Evolutionary conservation across 139 green algal species (phyloP), one percentile per base, ranked within the genome.

Genomic region (Mesostigma viride): DNA sequence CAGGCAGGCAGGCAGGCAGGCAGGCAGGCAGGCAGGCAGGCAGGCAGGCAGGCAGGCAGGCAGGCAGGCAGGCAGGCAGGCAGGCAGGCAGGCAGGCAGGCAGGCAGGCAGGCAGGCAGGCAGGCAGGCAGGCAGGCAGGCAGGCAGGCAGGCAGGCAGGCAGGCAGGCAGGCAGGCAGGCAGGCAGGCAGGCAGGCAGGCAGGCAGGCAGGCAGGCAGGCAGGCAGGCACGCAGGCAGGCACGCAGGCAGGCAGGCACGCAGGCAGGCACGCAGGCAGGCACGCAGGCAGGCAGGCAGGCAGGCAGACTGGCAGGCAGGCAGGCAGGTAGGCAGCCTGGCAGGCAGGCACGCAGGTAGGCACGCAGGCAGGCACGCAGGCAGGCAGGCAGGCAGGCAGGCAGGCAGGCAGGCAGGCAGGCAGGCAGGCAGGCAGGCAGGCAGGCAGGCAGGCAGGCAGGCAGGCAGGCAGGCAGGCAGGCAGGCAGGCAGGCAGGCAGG

Each of bases 281-380:
- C 59, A 65, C 59, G 22, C 59, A 65, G 59, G 59, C 59, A 65
- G 20, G 22, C 59, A 65, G 59, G 59, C 59, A 65, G n/a, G n/a
- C n/a, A n/a, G n/a, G n/a, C n/a, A n/a, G n/a, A n/a, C n/a, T n/a
- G n/a, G n/a, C n/a, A n/a, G n/a, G n/a, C n/a, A n/a, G n/a, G n/a
- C n/a, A n/a, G n/a, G n/a, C n/a, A n/a, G n/a, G n/a, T n/a, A n/a
- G 20, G 22, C 59, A 65, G 59, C 22, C 59, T 46, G 20, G 22
- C 33, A 65, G 59, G 59, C 33, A 65, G 20, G 20, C 59, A 65
- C 22, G 59, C 59, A 65, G 20, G 33, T 24, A 65, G 59, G 59
- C 34, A 65, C 48, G 20, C 48, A 59, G 48, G 48, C 48, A 59
- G 20, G 20, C 48, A 24, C 11, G 48, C 48, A 24, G 20, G 20